These are phyloP conservation scores for Trichopus zeylanicus DNA, from an alignment of 116 monocot species.

Conservation along the genomic window DNA sequence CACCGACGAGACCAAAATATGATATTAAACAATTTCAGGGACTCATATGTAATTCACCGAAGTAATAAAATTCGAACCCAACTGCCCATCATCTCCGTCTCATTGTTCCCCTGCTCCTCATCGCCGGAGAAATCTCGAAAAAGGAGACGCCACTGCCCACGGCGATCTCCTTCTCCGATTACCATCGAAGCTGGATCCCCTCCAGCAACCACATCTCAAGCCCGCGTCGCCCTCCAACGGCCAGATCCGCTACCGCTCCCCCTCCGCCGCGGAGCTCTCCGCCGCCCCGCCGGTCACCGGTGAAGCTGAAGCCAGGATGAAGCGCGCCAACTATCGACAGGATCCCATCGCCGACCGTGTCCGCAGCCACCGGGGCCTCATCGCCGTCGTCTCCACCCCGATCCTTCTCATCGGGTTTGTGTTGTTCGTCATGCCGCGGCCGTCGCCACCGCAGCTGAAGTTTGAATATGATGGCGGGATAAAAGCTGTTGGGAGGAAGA, in stretches of 20 bases:
- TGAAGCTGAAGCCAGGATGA: slow-evolving; percentile 50
- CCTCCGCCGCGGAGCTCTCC: slow-evolving; percentile 53
- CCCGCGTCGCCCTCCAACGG: slow-evolving; percentile 54
- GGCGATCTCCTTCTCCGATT: no score
- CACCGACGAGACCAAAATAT: no score
- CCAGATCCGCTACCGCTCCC: slow-evolving; percentile 55
- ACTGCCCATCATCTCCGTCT: background rate
- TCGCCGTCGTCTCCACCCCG: slow-evolving; percentile 36
- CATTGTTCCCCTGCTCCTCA: no score
- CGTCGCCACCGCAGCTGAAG: background rate
- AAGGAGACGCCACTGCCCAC: no score
- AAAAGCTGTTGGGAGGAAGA: slow-evolving; percentile 26
- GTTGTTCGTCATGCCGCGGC: slow-evolving; percentile 47
- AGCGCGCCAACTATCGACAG: slow-evolving; percentile 21
- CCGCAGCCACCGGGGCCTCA: slow-evolving; percentile 43
- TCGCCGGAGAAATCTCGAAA: background rate
- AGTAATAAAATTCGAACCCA: no score
- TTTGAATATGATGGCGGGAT: slow-evolving; percentile 1
- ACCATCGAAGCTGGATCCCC: slow-evolving; percentile 7
- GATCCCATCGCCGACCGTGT: slow-evolving; percentile 42
- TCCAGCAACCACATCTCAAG: slow-evolving; percentile 1
- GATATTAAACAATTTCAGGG: no score
- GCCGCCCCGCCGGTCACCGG: slow-evolving; percentile 12
- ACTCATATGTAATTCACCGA: no score
- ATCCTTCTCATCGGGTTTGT: slow-evolving; percentile 50